Base-by-base conservation (phyloP, 768 basidiomycete genomes). In the Boletus subparvulus region DNA sequence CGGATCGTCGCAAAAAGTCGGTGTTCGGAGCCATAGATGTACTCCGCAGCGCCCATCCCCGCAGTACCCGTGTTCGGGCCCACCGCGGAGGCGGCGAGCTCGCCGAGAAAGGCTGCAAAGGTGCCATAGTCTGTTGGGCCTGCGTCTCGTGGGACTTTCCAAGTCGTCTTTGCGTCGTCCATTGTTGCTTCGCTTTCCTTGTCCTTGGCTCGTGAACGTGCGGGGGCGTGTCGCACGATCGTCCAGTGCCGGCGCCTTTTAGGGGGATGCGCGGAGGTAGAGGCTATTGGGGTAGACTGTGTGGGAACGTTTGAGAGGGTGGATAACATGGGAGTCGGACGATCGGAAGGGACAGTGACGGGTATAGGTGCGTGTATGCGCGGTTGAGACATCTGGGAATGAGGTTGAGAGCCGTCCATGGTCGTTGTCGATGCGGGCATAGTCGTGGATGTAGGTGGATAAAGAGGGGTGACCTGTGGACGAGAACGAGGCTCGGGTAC, bases 121-220 rank as follows among this genome's bases (percentile, higher is more conserved):
- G 82, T 78, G 2, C 88, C 89, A 61, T 79, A 88, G 65, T 91
- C 89, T 0, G 75, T 64, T 3, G 81, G 71, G 33, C 80, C 80
- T 0, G 79, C 74, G 40, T 85, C 84, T 14, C 84, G 81, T 4
- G 81, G 75, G 7, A 64, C 66, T 54, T 81, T 80, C 77, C 80
- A 81, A 37, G 72, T 60, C 1, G 80, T 73, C 8, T 68, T 61
- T 11, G 75, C 68, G 7, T 67, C 69, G 0, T 65, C 66, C 75
- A 11, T 19, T 4, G 41, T n/a, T 0, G 35, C 17, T 1, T 83
- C 82, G 4, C 79, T 76, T 0, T 84, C 84, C 61, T 74, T 78
- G n/a, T 84, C 78, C 65, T 82, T 77, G 17, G 72, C 74, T 52
- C 79, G 82, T 28, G 71, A 71, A 14, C 84, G 81, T 6, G 74